Conservation (phyloP, 2,329 filamentous ascomycete species). For the Parastagonospora avenae region DNA sequence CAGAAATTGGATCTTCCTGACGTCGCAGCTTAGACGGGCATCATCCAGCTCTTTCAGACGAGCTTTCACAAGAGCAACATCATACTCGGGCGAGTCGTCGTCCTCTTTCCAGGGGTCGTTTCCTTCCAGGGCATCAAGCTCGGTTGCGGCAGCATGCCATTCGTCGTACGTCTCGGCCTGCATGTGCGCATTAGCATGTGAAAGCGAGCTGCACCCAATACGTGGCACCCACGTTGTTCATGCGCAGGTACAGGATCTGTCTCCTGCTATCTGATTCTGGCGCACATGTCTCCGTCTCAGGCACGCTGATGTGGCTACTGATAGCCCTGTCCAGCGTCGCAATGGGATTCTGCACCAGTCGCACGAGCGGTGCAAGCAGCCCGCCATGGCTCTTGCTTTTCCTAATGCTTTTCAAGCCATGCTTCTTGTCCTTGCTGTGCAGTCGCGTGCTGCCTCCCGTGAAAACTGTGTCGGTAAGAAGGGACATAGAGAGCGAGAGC, state of each 20-base stretch:
- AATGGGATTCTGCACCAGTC: constrained; percentile 43
- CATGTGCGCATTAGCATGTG: constrained; percentile 31
- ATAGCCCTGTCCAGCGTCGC: constrained; percentile 22
- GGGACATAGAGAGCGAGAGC: constrained; percentile 39
- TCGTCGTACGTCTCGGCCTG: constrained; percentile 71
- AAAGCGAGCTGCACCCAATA: constrained; percentile 20
- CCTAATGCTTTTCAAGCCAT: constrained; percentile 15
- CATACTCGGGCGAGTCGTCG: constrained; percentile 70
- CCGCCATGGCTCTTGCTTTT: constrained; percentile 39
- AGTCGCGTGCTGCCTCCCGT: constrained; percentile 37
- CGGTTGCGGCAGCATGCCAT: constrained; percentile 76
- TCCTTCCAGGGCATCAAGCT: constrained; percentile 79
- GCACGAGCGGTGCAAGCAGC: constrained; percentile 43
- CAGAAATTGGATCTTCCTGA: constrained; percentile 77
- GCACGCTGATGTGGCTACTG: constrained; percentile 19
- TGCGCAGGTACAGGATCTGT: constrained; percentile 65
- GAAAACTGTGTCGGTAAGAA: constrained; percentile 43
- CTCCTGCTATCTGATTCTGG: constrained; percentile 46
- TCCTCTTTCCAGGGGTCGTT: constrained; percentile 82
- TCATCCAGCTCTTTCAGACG: constrained; percentile 76
- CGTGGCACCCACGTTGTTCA: constrained; percentile 65
- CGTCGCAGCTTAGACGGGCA: constrained; percentile 73
- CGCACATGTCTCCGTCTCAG: constrained; percentile 7
- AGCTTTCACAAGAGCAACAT: constrained; percentile 69
- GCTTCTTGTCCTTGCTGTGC: constrained; percentile 21